Evolutionary conservation across 306 rosid genomes (phyloP).

Genomic region (Vicia faba): DNA sequence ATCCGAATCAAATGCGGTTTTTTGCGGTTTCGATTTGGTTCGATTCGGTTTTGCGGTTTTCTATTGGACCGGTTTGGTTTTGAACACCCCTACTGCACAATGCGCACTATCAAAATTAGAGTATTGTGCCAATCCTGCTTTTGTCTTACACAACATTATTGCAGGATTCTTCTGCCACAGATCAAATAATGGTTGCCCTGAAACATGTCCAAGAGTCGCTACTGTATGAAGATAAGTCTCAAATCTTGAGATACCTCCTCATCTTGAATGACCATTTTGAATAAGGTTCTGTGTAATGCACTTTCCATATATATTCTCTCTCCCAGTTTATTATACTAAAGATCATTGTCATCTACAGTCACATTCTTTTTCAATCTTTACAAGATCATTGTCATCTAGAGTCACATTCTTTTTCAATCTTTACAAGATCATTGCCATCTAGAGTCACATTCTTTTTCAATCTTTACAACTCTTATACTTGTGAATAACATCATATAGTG

Average conservation of each 20-base stretch:
- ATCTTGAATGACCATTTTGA: slow-evolving; percentile 77
- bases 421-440: no score
- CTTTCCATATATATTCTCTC: slow-evolving; percentile 23
- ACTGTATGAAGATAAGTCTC: slow-evolving; percentile 57
- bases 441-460: slow-evolving; percentile 11
- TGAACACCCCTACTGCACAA: background rate
- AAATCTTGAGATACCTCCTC: slow-evolving; percentile 98
- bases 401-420: no score
- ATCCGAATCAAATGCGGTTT: no score
- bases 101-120: slow-evolving; percentile 17
- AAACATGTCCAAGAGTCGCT: slow-evolving; percentile 74
- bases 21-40: no score
- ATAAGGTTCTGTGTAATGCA: slow-evolving; percentile 53
- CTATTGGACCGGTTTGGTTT: no score
- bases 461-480: no score
- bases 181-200: slow-evolving; percentile 67
- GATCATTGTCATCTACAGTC: no score
- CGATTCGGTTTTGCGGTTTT: no score
- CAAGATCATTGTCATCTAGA: no score
- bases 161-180: slow-evolving; percentile 74
- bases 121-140: slow-evolving; percentile 30
- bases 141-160: slow-evolving; percentile 25
- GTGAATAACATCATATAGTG: no score
- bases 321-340: background rate
- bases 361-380: no score